Conservation (phyloP, 2,329 filamentous ascomycete genomes). For the Elsinoe fawcettii region DNA sequence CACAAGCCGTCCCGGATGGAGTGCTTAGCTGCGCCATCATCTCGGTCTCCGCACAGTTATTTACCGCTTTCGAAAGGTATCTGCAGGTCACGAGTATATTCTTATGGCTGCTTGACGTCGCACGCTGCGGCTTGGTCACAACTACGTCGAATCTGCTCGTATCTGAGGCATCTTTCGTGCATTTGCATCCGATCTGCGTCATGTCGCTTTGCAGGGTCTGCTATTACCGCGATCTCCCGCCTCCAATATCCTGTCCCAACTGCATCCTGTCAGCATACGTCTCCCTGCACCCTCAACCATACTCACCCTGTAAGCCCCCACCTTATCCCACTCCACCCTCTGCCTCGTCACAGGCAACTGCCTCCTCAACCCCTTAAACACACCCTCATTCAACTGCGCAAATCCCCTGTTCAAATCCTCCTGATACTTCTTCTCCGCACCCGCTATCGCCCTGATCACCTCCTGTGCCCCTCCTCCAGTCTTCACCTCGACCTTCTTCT, state of each 20-base stretch:
- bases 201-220: too few species aligned
- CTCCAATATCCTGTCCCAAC: conserved; percentile 46
- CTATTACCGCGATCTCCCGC: conserved; percentile 36
- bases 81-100: too few species aligned
- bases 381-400: conserved; percentile 78
- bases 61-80: too few species aligned
- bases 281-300: conserved; percentile 14
- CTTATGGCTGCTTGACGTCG: too few species aligned
- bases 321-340: conserved; percentile 99
- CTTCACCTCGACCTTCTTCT: conserved; percentile 59
- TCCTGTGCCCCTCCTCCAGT: conserved; percentile 54
- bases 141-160: too few species aligned
- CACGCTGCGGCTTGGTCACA: too few species aligned
- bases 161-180: too few species aligned
- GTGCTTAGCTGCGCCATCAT: too few species aligned
- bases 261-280: conserved; percentile 20
- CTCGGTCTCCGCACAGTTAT: too few species aligned
- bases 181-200: too few species aligned
- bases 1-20: too few species aligned
- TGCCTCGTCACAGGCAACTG: conserved; percentile 94
- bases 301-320: conserved; percentile 78
- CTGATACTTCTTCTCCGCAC: conserved; percentile 84
- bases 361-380: conserved; percentile 85
- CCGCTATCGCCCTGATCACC: conserved; percentile 69
- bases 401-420: conserved; percentile 93